These are phyloP conservation scores for Rhodotorula sphaerocarpa DNA, from an alignment of 768 basidiomycete genomes.

Conservation along the genomic window DNA sequence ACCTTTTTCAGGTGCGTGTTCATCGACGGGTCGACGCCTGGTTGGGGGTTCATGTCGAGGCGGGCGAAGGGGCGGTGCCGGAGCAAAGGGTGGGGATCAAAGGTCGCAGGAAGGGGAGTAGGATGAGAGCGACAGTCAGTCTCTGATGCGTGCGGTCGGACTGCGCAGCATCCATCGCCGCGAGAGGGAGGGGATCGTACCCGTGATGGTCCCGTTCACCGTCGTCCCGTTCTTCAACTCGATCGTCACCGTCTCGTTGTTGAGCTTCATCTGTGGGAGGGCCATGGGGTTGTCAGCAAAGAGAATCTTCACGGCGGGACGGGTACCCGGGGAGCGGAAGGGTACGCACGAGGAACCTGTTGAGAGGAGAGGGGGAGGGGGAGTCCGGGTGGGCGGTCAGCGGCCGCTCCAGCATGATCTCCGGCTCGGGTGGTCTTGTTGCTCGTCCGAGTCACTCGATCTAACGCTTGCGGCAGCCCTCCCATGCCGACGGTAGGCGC, in stretches of 20 bases:
- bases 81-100: neutral
- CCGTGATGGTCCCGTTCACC: slow-evolving; percentile 93
- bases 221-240: slow-evolving; percentile 96
- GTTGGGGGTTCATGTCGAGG: no score
- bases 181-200: slow-evolving; percentile 56
- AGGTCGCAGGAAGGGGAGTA: neutral
- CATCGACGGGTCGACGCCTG: slow-evolving; percentile 99
- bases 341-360: slow-evolving; percentile 28
- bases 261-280: slow-evolving; percentile 72
- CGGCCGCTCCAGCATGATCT: no score
- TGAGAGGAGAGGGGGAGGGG: neutral
- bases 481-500: no score
- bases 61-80: neutral
- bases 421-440: no score
- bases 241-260: slow-evolving; percentile 97
- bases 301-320: no score
- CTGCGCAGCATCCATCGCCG: no score
- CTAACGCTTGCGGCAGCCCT: no score
- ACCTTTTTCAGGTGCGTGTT: slow-evolving; percentile 97
- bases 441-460: no score
- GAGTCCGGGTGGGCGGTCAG: no score
- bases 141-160: neutral
- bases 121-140: neutral
- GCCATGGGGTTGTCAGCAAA: neutral
- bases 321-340: no score